A percentile compares a stretch with the other conserved stretches of the same genome.
These are phyloP conservation scores for Spergularia marina DNA, from an alignment of 148 eudicot genomes.

Conservation along the genomic window DNA sequence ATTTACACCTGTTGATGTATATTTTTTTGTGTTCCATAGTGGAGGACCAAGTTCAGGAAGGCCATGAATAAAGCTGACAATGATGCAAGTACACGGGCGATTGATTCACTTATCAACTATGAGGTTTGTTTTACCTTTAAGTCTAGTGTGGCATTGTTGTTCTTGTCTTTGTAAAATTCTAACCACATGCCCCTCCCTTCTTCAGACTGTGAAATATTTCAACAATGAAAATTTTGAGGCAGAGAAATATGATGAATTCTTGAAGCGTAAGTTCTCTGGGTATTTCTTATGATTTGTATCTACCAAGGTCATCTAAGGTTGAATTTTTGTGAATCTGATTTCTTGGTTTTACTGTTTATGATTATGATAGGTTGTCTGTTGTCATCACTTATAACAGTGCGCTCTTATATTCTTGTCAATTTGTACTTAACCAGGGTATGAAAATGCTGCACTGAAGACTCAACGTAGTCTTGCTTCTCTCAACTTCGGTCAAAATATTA, in stretches of 20 bases:
- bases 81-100: conserved; percentile 90
- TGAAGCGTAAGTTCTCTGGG: conserved; percentile 67
- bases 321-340: background rate
- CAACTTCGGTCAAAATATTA: conserved; percentile 84
- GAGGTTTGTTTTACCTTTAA: conserved; percentile 48
- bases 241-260: conserved; percentile 76
- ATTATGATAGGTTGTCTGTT: background rate
- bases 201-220: conserved; percentile 94
- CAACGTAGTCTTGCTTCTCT: conserved; percentile 90
- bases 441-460: conserved; percentile 90
- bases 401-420: conserved; percentile 4
- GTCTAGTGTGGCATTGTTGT: background rate
- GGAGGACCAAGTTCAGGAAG: conserved; percentile 97
- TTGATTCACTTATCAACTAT: conserved; percentile 92
- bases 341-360: background rate
- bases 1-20: background rate
- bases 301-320: background rate
- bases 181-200: background rate
- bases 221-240: conserved; percentile 86
- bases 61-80: conserved; percentile 98
- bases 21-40: conserved; percentile 42
- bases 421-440: conserved; percentile 58
- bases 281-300: background rate
- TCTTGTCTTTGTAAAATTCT: conserved; percentile 3
- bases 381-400: background rate